phyloP scores from a whole-genome alignment of 1,139 yeast species.

The Kurtzmaniella quercitrusa region DNA sequence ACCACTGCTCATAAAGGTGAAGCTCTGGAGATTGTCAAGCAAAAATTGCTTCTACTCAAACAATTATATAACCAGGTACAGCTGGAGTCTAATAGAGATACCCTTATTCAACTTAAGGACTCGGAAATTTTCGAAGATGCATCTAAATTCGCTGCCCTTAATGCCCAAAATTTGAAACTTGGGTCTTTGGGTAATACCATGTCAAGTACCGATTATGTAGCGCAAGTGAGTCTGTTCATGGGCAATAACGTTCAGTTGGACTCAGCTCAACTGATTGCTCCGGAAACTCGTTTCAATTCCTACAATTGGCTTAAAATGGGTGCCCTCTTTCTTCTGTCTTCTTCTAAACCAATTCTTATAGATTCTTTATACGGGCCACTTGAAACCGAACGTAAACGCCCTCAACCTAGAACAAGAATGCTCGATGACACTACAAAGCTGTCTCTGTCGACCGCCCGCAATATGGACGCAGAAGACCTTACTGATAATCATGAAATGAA shows the following conservation, averaged over 20 bases:
- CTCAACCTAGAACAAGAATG: conserved; percentile 28
- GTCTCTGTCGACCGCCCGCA: conserved; percentile 45
- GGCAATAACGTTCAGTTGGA: conserved; percentile 14
- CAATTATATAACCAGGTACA: conserved; percentile 26
- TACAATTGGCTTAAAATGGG: conserved; percentile 65
- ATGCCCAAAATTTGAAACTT: conserved; percentile 54
- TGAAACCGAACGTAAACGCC: conserved; percentile 53
- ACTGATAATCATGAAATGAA: conserved; percentile 46
- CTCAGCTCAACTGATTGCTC: conserved; percentile 4
- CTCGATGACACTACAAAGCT: conserved; percentile 41
- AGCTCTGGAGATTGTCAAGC: conserved; percentile 24
- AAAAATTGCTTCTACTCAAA: conserved; percentile 26
- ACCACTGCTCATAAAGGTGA: conserved; percentile 33
- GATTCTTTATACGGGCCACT: conserved; percentile 74
- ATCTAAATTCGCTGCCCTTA: conserved; percentile 40
- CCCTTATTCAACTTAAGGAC: conserved; percentile 28
- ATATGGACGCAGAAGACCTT: conserved; percentile 48
- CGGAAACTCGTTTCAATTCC: conserved; percentile 21
- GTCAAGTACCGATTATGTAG: conserved; percentile 43
- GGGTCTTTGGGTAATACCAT: conserved; percentile 51
- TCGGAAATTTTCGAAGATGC: conserved; percentile 40
- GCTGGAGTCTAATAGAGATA: conserved; percentile 21
- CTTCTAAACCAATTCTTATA: conserved; percentile 45
- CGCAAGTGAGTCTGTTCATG: conserved; percentile 35
- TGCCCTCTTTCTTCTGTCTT: conserved; percentile 41